These are phyloP conservation scores for Trichoderma polysporum DNA, from an alignment of 2,329 filamentous ascomycete species.

Conservation along the genomic window DNA sequence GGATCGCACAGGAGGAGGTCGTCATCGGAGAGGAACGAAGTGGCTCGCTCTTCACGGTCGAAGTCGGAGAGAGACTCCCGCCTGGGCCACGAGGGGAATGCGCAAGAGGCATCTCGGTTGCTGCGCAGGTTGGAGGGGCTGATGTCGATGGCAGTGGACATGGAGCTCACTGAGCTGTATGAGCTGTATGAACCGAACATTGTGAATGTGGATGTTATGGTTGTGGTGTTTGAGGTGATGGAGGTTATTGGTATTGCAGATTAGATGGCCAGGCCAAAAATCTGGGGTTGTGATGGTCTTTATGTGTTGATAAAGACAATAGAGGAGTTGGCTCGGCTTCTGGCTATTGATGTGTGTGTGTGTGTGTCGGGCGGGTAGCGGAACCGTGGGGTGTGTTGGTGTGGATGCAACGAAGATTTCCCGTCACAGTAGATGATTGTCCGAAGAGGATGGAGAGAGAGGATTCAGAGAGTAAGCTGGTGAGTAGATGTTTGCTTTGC, in stretches of 20 bases:
- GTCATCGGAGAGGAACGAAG: conserved; percentile 62
- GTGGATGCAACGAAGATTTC: conserved; percentile 6
- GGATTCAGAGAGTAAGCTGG: not conserved
- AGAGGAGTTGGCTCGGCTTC: conserved; percentile 11
- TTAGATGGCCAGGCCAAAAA: conserved; percentile 2
- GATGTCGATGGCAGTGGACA: conserved; percentile 49
- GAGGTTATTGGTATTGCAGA: too few species aligned
- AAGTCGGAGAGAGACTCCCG: conserved; percentile 51
- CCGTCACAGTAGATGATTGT: not conserved
- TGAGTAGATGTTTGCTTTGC: not conserved
- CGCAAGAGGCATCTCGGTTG: conserved; percentile 48
- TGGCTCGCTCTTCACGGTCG: conserved; percentile 45
- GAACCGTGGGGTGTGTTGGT: conserved; percentile 4
- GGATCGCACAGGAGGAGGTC: conserved; percentile 57
- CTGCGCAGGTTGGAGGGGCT: conserved; percentile 39
- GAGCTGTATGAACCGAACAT: conserved; percentile 54
- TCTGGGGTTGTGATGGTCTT: conserved; percentile 9
- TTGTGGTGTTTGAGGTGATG: not conserved
- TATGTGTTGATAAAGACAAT: conserved; percentile 1
- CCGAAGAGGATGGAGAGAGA: not conserved
- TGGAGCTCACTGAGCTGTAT: conserved; percentile 49
- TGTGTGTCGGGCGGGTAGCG: not conserved
- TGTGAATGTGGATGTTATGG: conserved; percentile 21
- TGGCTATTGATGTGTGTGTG: not conserved
- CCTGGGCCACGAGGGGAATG: conserved; percentile 60